phyloP scores from a whole-genome alignment of 768 basidiomycete genomes.

The Boletus pseudopeckii region DNA sequence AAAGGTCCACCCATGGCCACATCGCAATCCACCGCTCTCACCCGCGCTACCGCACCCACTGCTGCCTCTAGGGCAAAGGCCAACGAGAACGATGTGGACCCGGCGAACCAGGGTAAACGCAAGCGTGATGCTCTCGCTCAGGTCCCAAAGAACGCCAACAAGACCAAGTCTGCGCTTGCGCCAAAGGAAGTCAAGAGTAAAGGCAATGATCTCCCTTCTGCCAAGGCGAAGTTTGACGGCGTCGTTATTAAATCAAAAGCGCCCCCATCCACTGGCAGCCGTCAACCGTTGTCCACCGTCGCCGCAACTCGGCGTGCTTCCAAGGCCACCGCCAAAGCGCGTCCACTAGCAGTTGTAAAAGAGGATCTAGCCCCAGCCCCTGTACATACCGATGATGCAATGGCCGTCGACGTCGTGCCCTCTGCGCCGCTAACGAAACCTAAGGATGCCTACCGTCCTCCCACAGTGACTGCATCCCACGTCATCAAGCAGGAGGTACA shows the following conservation, averaged over 20 bases:
- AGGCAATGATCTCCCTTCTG: conserved; percentile 39
- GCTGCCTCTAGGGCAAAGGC: conserved; percentile 36
- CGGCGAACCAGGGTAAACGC: conserved; percentile 55
- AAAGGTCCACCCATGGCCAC: conserved; percentile 35
- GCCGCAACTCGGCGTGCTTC: conserved; percentile 40
- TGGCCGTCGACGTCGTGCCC: conserved; percentile 46
- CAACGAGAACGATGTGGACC: conserved; percentile 44
- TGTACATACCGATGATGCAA: conserved; percentile 47
- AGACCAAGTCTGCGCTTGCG: conserved; percentile 36
- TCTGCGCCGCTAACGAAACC: conserved; percentile 8
- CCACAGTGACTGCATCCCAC: conserved; percentile 12
- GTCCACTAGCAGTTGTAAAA: conserved; percentile 30
- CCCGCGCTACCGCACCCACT: conserved; percentile 40
- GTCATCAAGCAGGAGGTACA: conserved; percentile 30
- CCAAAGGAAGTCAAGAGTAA: conserved; percentile 51
- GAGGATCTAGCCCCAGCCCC: conserved; percentile 19
- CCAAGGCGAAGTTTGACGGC: conserved; percentile 55
- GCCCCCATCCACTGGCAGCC: conserved; percentile 29
- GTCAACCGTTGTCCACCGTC: conserved; percentile 56
- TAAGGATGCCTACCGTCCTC: conserved; percentile 30
- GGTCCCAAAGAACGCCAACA: conserved; percentile 53
- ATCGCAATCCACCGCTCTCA: conserved; percentile 33
- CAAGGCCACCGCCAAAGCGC: conserved; percentile 26
- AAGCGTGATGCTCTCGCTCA: conserved; percentile 77
- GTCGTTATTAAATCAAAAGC: conserved; percentile 57